A percentile compares a stretch with the other conserved stretches of the same genome.
These are phyloP conservation scores for Oryza nivara DNA, from an alignment of 176 grass and related monocot species.

Conservation along the genomic window DNA sequence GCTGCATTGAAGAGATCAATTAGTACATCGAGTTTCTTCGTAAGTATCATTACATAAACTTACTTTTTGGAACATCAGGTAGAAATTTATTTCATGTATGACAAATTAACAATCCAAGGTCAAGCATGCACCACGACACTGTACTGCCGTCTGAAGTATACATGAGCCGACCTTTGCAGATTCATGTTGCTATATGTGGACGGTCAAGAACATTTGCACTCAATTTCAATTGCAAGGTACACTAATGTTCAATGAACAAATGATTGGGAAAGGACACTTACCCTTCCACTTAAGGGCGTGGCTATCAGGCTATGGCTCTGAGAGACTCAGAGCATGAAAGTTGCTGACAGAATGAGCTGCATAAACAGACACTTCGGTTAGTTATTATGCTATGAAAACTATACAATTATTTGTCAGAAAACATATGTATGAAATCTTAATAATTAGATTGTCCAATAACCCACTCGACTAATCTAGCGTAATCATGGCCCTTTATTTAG, in stretches of 20 bases:
- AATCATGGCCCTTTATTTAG: neutral
- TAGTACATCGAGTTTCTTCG: neutral
- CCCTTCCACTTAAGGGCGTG: neutral
- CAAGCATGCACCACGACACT: slow-evolving; percentile 21
- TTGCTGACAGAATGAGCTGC: neutral
- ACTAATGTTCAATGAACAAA: slow-evolving; percentile 39
- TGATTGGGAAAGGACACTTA: slow-evolving; percentile 26
- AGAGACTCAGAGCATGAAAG: neutral
- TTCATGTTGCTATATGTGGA: slow-evolving; percentile 24
- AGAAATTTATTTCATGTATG: slow-evolving; percentile 32
- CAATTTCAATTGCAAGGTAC: slow-evolving; percentile 31
- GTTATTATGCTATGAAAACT: neutral
- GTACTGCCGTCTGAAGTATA: slow-evolving; percentile 20
- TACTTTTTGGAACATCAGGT: neutral
- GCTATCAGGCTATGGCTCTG: neutral
- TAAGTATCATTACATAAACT: neutral
- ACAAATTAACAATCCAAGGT: slow-evolving; percentile 37
- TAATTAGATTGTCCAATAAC: neutral
- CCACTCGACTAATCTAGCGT: neutral
- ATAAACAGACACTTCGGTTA: neutral
- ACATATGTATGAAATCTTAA: neutral
- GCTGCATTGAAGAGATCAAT: slow-evolving; percentile 39
- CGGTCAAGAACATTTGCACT: slow-evolving; percentile 5
- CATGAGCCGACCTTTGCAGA: slow-evolving; percentile 9
- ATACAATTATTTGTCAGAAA: neutral